Evolutionary conservation across 139 green algal genomes (phyloP).

Genomic region (Eudorina sp.): DNA sequence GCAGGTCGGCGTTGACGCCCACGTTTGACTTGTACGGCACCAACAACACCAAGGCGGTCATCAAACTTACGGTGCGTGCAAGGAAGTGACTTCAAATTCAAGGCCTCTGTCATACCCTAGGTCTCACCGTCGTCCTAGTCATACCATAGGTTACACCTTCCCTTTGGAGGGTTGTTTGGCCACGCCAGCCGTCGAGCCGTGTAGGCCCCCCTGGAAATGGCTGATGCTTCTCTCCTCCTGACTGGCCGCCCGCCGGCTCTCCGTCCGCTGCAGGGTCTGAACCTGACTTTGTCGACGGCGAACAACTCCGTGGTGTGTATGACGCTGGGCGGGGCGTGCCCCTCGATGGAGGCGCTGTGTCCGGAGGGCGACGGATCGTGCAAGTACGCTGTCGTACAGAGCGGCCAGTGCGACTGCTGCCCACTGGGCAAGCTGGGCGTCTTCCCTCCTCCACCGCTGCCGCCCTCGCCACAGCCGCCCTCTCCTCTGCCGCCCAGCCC

Average conservation of each 20-base stretch:
- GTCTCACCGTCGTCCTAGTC: too few species aligned
- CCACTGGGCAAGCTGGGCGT: conserved; percentile 34
- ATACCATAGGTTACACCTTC: too few species aligned
- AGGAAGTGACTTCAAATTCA: not conserved
- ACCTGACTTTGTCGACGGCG: conserved; percentile 40
- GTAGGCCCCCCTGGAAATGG: too few species aligned
- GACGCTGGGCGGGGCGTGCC: conserved; percentile 1
- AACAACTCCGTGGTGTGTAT: conserved; percentile 45
- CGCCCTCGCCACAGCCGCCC: not conserved
- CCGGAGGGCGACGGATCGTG: conserved; percentile 32
- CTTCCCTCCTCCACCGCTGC: conserved; percentile 21
- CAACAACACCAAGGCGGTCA: conserved; percentile 11
- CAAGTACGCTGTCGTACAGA: conserved; percentile 41
- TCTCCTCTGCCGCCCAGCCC: conserved; percentile 9
- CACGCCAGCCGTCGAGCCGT: too few species aligned
- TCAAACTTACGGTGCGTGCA: conserved; percentile 31
- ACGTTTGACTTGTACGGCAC: conserved; percentile 10
- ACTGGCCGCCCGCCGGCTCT: too few species aligned
- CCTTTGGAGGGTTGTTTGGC: too few species aligned
- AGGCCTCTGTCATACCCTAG: not conserved
- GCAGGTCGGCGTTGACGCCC: not conserved
- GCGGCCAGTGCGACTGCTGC: conserved; percentile 50
- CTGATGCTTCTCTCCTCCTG: too few species aligned
- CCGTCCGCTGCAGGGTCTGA: conserved; percentile 27
- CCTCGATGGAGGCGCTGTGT: conserved; percentile 40